A percentile compares a stretch with the other conserved stretches of the same genome.
These are phyloP conservation scores for Aspergillus puulaauensis DNA, from an alignment of 2,329 filamentous ascomycete species.

Conservation along the genomic window DNA sequence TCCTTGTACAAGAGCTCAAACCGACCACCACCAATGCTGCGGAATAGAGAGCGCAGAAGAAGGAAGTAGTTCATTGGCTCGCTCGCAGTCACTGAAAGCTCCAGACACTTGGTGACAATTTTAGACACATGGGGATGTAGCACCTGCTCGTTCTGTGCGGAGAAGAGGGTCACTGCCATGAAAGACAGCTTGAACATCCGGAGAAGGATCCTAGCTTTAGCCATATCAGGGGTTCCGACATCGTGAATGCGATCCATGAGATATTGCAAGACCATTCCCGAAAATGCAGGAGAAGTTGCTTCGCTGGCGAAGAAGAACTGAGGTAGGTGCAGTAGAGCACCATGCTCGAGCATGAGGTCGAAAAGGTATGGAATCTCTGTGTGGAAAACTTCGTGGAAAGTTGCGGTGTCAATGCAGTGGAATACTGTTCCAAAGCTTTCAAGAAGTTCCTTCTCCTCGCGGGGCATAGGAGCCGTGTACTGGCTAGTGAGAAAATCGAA, in stretches of 20 bases:
- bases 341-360: slow-evolving; percentile 97
- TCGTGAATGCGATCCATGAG: slow-evolving; percentile 96
- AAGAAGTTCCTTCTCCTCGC: slow-evolving; percentile 95
- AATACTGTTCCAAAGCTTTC: slow-evolving; percentile 99
- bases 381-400: slow-evolving; percentile 97
- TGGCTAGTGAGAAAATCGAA: slow-evolving; percentile 93
- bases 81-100: slow-evolving; percentile 90
- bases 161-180: slow-evolving; percentile 98
- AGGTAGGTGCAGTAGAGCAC: slow-evolving; percentile 87
- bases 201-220: slow-evolving; percentile 87
- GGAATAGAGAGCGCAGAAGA: slow-evolving; percentile 84
- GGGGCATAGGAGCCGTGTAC: slow-evolving; percentile 88
- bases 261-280: slow-evolving; percentile 95
- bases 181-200: slow-evolving; percentile 97
- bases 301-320: slow-evolving; percentile 99
- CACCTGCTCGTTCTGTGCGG: slow-evolving; percentile 90
- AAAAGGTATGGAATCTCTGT: slow-evolving; percentile 96
- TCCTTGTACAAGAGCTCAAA: slow-evolving; percentile 99
- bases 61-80: slow-evolving; percentile 99
- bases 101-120: slow-evolving; percentile 95
- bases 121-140: slow-evolving; percentile 93
- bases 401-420: slow-evolving; percentile 96
- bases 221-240: slow-evolving; percentile 86
- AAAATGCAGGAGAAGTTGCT: slow-evolving; percentile 95
- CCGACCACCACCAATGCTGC: slow-evolving; percentile 93